Percentiles rank a stretch among this genome's conserved stretches.
Evolutionary conservation across 2,329 filamentous ascomycete species (phyloP).

Genomic region (Hypomyces rosellus): DNA sequence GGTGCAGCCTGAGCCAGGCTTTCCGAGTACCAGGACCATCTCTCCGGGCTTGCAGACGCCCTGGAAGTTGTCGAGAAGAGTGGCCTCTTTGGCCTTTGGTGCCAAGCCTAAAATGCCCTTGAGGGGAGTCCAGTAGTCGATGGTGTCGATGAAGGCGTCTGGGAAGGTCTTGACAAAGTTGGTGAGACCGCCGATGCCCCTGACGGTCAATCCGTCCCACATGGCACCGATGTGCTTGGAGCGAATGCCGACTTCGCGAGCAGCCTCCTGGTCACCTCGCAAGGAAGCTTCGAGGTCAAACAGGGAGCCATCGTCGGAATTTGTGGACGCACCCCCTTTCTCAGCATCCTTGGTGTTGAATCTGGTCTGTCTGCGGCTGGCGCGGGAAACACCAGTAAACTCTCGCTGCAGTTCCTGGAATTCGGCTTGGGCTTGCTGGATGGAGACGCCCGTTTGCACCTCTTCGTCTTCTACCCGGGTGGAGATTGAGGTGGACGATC

Average conservation of each 20-base stretch:
- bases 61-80: slow-evolving; percentile 66
- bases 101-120: slow-evolving; percentile 58
- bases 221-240: slow-evolving; percentile 74
- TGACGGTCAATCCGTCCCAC: slow-evolving; percentile 72
- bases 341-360: slow-evolving; percentile 46
- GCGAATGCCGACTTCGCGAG: slow-evolving; percentile 70
- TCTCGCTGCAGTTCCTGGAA: slow-evolving; percentile 62
- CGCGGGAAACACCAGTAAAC: slow-evolving; percentile 50
- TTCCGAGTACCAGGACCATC: slow-evolving; percentile 79
- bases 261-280: slow-evolving; percentile 63
- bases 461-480: too few relatives aligned
- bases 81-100: slow-evolving; percentile 62
- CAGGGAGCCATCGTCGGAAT: slow-evolving; percentile 38
- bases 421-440: slow-evolving; percentile 62
- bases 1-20: slow-evolving; percentile 67
- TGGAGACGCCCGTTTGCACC: slow-evolving; percentile 40
- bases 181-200: slow-evolving; percentile 65
- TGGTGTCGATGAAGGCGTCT: slow-evolving; percentile 67
- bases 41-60: slow-evolving; percentile 73
- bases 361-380: slow-evolving; percentile 31
- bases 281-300: slow-evolving; percentile 75
- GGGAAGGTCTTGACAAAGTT: slow-evolving; percentile 73
- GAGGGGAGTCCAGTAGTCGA: slow-evolving; percentile 65
- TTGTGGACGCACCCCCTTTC: slow-evolving; percentile 39
- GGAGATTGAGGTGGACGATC: too few relatives aligned